phyloP scores from a whole-genome alignment of 139 green algal species.

The Volvox africanus region DNA sequence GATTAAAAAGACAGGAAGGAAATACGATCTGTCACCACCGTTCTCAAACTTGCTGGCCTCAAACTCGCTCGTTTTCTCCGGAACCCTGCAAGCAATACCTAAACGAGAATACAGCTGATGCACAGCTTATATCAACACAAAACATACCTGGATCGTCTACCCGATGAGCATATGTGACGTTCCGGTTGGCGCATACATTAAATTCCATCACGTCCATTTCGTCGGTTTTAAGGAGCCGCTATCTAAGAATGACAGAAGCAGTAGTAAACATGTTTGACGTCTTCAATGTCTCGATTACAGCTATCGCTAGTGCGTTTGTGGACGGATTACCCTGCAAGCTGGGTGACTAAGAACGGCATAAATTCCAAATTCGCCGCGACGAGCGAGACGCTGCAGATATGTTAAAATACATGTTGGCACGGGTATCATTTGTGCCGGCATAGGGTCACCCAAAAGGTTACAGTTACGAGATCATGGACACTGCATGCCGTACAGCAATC shows the following conservation, averaged over 20 bases:
- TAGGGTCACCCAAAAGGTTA: too few species aligned
- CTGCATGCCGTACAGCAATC: too few species aligned
- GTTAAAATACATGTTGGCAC: too few species aligned
- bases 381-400: too few species aligned
- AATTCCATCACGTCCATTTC: neutral
- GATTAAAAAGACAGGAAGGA: neutral
- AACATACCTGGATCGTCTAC: constrained; percentile 57
- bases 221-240: neutral
- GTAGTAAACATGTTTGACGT: neutral
- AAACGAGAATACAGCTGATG: neutral
- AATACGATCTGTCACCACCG: neutral
- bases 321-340: too few species aligned
- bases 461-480: too few species aligned
- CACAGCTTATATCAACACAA: neutral
- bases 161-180: constrained; percentile 59
- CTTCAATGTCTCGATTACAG: too few species aligned
- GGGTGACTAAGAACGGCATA: too few species aligned
- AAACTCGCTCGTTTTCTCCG: neutral
- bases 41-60: neutral
- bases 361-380: too few species aligned
- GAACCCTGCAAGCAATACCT: neutral
- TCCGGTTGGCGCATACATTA: neutral
- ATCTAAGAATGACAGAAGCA: neutral
- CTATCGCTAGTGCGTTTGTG: too few species aligned
- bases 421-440: too few species aligned